Evolutionary conservation across 805 yeast species (phyloP).

Genomic region (Candida qinlingensis): DNA sequence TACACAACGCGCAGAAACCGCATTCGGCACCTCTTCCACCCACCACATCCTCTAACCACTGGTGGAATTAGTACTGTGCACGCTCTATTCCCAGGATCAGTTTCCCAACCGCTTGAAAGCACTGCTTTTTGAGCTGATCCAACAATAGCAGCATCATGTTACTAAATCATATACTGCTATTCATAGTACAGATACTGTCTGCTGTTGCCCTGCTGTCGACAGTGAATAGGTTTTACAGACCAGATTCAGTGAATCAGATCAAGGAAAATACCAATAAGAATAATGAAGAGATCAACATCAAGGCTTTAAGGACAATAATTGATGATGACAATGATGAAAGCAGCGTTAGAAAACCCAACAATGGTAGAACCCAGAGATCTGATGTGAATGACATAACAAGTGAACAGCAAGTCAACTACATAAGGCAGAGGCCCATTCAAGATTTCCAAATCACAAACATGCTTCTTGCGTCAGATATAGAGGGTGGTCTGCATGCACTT

Average conservation of each 20-base stretch:
- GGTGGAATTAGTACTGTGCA: too few relatives aligned
- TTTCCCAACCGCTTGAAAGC: not conserved
- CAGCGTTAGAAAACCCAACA: not conserved
- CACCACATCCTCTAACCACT: too few relatives aligned
- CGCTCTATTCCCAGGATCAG: too few relatives aligned
- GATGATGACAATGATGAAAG: not conserved
- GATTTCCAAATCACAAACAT: conserved; percentile 67
- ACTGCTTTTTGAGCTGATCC: not conserved
- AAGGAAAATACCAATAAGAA: not conserved
- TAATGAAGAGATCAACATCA: not conserved
- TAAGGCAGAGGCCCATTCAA: conserved; percentile 41
- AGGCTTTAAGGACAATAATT: not conserved
- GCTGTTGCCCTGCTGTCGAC: conserved; percentile 7
- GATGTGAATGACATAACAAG: conserved; percentile 1
- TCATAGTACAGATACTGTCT: not conserved
- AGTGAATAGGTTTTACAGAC: not conserved
- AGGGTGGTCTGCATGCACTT: conserved; percentile 81
- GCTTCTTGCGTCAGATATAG: conserved; percentile 71
- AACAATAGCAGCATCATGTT: not conserved
- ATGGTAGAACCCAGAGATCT: not conserved
- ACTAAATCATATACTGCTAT: not conserved
- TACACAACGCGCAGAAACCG: too few relatives aligned
- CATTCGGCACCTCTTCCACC: too few relatives aligned
- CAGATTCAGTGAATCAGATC: not conserved
- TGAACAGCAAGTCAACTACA: not conserved